phyloP scores from a whole-genome alignment of 352 stramenopile genomes.

The Phytophthora ohioensis region DNA sequence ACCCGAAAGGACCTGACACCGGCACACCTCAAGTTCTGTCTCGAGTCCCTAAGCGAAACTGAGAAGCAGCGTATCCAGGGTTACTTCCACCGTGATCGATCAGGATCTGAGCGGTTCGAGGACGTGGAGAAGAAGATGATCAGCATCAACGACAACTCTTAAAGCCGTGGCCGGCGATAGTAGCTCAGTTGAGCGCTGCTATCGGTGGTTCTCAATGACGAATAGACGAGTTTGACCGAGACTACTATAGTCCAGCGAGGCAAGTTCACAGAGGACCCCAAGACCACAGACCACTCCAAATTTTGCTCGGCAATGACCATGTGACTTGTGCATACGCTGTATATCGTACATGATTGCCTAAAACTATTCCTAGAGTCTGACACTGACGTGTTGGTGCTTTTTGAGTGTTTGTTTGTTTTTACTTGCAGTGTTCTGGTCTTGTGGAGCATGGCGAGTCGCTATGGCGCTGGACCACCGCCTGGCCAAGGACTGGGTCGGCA shows the following conservation, averaged over 20 bases:
- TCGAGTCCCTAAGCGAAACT: conserved; percentile 77
- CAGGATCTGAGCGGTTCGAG: conserved; percentile 76
- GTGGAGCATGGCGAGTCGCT: conserved; percentile 29
- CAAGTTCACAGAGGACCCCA: conserved; percentile 28
- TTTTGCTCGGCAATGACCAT: conserved; percentile 35
- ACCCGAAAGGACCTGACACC: conserved; percentile 90
- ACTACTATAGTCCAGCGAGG: conserved; percentile 1
- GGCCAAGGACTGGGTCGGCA: conserved; percentile 23
- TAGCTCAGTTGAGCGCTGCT: conserved; percentile 27
- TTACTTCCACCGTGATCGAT: conserved; percentile 83
- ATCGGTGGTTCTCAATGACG: conserved; percentile 21
- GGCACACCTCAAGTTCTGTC: conserved; percentile 82
- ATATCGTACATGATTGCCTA: conserved; percentile 19
- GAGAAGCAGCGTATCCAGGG: conserved; percentile 88
- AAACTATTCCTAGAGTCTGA: conserved; percentile 30
- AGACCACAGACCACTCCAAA: conserved; percentile 41
- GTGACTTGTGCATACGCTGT: conserved; percentile 33
- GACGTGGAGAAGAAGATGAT: conserved; percentile 87
- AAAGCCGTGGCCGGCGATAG: conserved; percentile 42
- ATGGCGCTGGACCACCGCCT: conserved; percentile 14
- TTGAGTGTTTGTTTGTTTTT: conserved; percentile 16
- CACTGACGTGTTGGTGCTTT: conserved; percentile 12
- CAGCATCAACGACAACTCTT: conserved; percentile 88
- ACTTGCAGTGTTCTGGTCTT: neutral
- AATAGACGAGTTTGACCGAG: conserved; percentile 2